Evolutionary conservation across 2,329 filamentous ascomycete species (phyloP).

Genomic region (Aspergillus amoenus): DNA sequence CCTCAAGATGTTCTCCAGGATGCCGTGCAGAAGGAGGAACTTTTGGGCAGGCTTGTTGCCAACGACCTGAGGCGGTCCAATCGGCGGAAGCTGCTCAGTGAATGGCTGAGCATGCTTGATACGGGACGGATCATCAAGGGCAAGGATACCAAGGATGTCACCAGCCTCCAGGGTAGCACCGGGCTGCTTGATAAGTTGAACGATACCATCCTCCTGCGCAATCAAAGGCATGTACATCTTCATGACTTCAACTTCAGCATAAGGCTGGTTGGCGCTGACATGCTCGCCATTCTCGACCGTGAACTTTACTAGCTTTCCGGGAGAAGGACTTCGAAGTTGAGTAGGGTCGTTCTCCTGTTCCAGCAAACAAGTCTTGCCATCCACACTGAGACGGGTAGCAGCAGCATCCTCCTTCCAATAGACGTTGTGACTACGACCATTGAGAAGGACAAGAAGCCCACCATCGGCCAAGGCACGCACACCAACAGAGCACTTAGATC

Average conservation of each 20-base stretch:
- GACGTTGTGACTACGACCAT: slow-evolving; percentile 92
- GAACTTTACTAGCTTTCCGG: slow-evolving; percentile 97
- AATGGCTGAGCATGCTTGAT: slow-evolving; percentile 97
- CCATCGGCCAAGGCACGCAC: slow-evolving; percentile 91
- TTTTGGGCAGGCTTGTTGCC: slow-evolving; percentile 90
- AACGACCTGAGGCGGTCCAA: slow-evolving; percentile 81
- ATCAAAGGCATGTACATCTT: slow-evolving; percentile 99
- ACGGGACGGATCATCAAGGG: slow-evolving; percentile 89
- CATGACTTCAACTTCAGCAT: slow-evolving; percentile 99
- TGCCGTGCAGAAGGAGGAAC: slow-evolving; percentile 73
- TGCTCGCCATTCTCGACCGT: slow-evolving; percentile 94
- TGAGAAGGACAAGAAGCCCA: slow-evolving; percentile 84
- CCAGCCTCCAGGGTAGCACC: slow-evolving; percentile 96
- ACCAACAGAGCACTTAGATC: slow-evolving; percentile 91
- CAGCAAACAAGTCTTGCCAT: slow-evolving; percentile 95
- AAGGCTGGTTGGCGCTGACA: slow-evolving; percentile 86
- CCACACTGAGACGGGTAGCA: slow-evolving; percentile 90
- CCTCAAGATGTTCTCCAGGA: slow-evolving; percentile 81
- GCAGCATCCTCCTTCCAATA: slow-evolving; percentile 99
- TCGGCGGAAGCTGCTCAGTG: slow-evolving; percentile 81
- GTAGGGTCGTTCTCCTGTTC: slow-evolving; percentile 99
- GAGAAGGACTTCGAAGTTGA: slow-evolving; percentile 89
- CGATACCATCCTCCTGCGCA: slow-evolving; percentile 89
- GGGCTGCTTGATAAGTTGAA: slow-evolving; percentile 98
- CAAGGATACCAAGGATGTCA: slow-evolving; percentile 96